Conservation (phyloP, 371 early-diverging fungal genomes). For the Mortierella polycephala region DNA sequence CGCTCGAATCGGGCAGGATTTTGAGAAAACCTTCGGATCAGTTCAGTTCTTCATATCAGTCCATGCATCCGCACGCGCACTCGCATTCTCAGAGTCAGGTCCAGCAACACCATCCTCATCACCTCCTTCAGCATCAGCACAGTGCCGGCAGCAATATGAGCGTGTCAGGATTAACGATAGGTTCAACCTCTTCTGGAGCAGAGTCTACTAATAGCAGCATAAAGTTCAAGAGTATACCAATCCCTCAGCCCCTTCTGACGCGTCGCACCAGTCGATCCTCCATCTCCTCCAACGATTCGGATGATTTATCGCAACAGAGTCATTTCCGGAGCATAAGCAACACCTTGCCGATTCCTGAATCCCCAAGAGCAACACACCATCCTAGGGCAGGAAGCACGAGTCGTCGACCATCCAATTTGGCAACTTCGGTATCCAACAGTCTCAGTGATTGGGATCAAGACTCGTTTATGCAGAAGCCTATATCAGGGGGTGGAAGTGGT, state of each 20-base stretch:
- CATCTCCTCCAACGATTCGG: slow-evolving; percentile 54
- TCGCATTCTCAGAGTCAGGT: slow-evolving; percentile 8
- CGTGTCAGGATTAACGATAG: slow-evolving; percentile 11
- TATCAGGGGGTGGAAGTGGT: slow-evolving; percentile 19
- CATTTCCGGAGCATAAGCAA: slow-evolving; percentile 38
- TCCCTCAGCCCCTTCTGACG: slow-evolving; percentile 55
- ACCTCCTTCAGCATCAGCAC: slow-evolving; percentile 19
- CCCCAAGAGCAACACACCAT: slow-evolving; percentile 27
- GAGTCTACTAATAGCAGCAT: slow-evolving; percentile 29
- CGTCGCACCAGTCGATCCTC: slow-evolving; percentile 56
- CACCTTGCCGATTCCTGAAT: slow-evolving; percentile 40
- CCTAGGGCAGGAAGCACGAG: slow-evolving; percentile 26
- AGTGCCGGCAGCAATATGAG: slow-evolving; percentile 7
- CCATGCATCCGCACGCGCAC: slow-evolving; percentile 33
- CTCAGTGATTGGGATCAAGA: slow-evolving; percentile 51
- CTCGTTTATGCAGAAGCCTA: slow-evolving; percentile 22
- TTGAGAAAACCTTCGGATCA: slow-evolving; percentile 48
- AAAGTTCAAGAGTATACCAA: slow-evolving; percentile 55
- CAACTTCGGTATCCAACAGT: slow-evolving; percentile 46
- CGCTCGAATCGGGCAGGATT: slow-evolving; percentile 42
- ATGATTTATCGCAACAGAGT: slow-evolving; percentile 35
- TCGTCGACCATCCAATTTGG: slow-evolving; percentile 43
- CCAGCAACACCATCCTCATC: slow-evolving; percentile 20
- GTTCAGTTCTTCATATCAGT: slow-evolving; percentile 41
- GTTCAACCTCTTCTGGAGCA: slow-evolving; percentile 25